Evolutionary conservation across 495 filamentous ascomycete genomes (phyloP).

Genomic region (Penicillium ochrochloron): DNA sequence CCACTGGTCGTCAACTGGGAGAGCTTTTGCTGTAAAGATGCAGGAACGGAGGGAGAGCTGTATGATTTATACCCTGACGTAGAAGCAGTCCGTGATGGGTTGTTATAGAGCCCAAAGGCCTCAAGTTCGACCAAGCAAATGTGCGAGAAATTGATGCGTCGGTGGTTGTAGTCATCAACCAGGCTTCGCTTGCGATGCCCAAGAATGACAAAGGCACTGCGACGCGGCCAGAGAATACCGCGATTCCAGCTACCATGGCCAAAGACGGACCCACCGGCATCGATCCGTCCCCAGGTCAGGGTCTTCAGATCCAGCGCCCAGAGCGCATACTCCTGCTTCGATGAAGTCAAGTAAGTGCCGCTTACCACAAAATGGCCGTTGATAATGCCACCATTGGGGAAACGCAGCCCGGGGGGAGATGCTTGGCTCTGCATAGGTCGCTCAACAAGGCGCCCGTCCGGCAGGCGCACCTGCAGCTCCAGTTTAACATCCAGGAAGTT

Average conservation of each 20-base stretch:
- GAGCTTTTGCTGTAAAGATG: constrained; percentile 60
- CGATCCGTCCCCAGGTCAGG: constrained; percentile 91
- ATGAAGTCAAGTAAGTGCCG: constrained; percentile 94
- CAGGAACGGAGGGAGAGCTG: constrained; percentile 67
- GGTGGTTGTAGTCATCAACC: constrained; percentile 98
- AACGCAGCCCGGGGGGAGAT: constrained; percentile 88
- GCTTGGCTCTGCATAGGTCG: constrained; percentile 85
- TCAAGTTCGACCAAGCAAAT: constrained; percentile 96
- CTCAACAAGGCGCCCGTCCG: constrained; percentile 84
- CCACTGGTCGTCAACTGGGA: constrained; percentile 70
- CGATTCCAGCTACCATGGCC: constrained; percentile 97
- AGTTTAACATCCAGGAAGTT: constrained; percentile 97
- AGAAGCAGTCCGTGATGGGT: constrained; percentile 75
- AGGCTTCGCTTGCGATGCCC: constrained; percentile 90
- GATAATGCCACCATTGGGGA: constrained; percentile 93
- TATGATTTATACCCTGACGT: constrained; percentile 81
- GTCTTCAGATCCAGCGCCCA: constrained; percentile 92
- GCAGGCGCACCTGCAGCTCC: constrained; percentile 83
- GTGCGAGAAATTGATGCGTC: constrained; percentile 95
- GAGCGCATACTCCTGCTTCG: constrained; percentile 96
- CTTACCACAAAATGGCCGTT: constrained; percentile 96
- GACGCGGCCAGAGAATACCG: constrained; percentile 86
- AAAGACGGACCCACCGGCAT: constrained; percentile 92
- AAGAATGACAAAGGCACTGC: constrained; percentile 93
- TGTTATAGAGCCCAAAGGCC: constrained; percentile 95